Evolutionary conservation across 257 asterid genomes (phyloP).

Genomic region (Capsicum rhomboideum): DNA sequence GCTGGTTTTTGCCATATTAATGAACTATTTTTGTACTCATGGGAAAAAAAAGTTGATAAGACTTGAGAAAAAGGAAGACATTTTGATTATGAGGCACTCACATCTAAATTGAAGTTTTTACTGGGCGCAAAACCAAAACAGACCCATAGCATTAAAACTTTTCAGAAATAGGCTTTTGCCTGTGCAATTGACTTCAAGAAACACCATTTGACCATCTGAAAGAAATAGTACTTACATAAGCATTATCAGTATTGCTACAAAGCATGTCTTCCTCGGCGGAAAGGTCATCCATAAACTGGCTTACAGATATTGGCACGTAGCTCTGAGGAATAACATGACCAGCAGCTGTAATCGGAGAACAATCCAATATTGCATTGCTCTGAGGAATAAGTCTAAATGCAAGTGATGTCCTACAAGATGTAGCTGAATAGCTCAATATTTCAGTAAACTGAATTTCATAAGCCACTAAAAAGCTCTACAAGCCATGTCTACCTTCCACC

Average conservation of each 20-base stretch:
- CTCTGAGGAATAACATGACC: constrained; percentile 91
- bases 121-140: neutral
- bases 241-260: constrained; percentile 44
- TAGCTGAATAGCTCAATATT: neutral
- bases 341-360: constrained; percentile 78
- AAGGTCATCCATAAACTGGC: constrained; percentile 93
- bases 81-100: neutral
- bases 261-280: constrained; percentile 72
- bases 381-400: constrained; percentile 94
- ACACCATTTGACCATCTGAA: neutral
- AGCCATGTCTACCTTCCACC: constrained; percentile 59
- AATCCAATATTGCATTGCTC: constrained; percentile 84
- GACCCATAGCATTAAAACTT: neutral
- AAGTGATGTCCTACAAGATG: constrained; percentile 69
- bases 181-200: constrained; percentile 1
- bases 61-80: neutral
- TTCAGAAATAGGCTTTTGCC: neutral
- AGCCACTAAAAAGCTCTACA: constrained; percentile 1
- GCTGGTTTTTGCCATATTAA: neutral
- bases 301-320: constrained; percentile 76
- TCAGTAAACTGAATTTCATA: constrained; percentile 6
- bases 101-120: neutral
- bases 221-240: constrained; percentile 48
- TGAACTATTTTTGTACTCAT: neutral
- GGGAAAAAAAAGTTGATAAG: neutral